Base-by-base conservation (phyloP, 345 rosid genomes). In the Dovyalis caffra region DNA sequence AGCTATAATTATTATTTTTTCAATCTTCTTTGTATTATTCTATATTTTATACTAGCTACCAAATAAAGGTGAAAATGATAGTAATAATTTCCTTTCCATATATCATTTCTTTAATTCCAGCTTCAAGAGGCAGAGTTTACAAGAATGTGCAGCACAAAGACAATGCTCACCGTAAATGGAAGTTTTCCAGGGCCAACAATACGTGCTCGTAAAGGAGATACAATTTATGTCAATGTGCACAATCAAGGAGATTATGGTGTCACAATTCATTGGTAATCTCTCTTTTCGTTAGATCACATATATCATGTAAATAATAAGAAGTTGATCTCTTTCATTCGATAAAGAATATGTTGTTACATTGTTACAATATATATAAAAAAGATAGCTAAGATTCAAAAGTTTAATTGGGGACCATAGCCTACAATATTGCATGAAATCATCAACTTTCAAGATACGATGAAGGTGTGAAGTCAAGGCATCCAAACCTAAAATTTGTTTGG, bases 241-340 rank as follows among this genome's bases (percentile, higher is more conserved):
- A 89, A 87, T 75, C 78, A 83, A 2, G 90, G 85, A 49, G 61
- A 64, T 0, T 81, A 87, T 72, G 85, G 82, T n/a, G 68, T 89
- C 18, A 89, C 91, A 8, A 82, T 88, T 78, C 91, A 89, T 29
- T 87, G 93, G 90, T 87, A n/a, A n/a, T n/a, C n/a, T n/a, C n/a
- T n/a, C n/a, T n/a, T n/a, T n/a, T n/a, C n/a, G n/a, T n/a, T n/a
- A n/a, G n/a, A n/a, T n/a, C n/a, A n/a, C n/a, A n/a, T n/a, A n/a
- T n/a, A n/a, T n/a, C n/a, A n/a, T n/a, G n/a, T n/a, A n/a, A n/a
- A n/a, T n/a, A n/a, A n/a, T n/a, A n/a, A n/a, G n/a, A n/a, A 77
- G 29, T 11, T 3, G 23, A 6, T 37, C 16, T 60, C 23, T n/a
- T n/a, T n/a, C n/a, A n/a, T n/a, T n/a, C n/a, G n/a, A n/a, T n/a